Base-by-base conservation (phyloP, 495 filamentous ascomycete genomes). In the Xylona heveae region DNA sequence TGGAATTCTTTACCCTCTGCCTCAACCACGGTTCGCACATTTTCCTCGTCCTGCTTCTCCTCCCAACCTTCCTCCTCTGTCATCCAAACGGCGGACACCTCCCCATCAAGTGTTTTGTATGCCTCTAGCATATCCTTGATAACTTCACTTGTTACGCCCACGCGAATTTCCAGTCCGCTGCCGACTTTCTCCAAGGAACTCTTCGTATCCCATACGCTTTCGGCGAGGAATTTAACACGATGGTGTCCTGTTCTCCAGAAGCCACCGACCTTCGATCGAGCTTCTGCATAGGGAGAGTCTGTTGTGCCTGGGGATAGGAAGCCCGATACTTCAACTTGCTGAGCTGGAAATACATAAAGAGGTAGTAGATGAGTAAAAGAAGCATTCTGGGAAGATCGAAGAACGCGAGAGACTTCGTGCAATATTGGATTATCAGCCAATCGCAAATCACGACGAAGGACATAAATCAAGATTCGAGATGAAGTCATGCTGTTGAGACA, bases 181-280 rank as follows among this genome's bases (percentile, higher is more conserved):
- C 58, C 66, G 0, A 71, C 35, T 3, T 50, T 51, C 42, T 62
- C 51, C 14, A 79, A 52, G 3, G 48, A 52, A 16, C 55, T 42
- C 38, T 76, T 76, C 34, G 79, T 18, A 46, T 75, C 66, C 71
- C 71, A 77, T 0, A 78, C 57, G 8, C 64, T 61, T 44, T 79
- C 64, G 0, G 66, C 70, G 13, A 76, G 37, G 41, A 79, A 82
- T 43, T 61, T 69, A 32, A 64, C 66, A 21, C 76, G 63, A 40
- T 76, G 66, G 13, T 61, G 67, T 1, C 75, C 75, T 39, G 68
- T 75, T 36, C 73, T 49, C 70, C 68, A 74, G 43, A 77, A 74
- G 8, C 52, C 52, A 5, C 56, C 71, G 19, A 70, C 47, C 6
- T 47, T 37, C 33, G 65, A 67, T 23, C 60, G 55, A 7, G 71